Percentiles rank a stretch among this genome's conserved stretches.
Evolutionary conservation across 441 rosid genomes (phyloP).

Genomic region (Eutrema salsugineum): DNA sequence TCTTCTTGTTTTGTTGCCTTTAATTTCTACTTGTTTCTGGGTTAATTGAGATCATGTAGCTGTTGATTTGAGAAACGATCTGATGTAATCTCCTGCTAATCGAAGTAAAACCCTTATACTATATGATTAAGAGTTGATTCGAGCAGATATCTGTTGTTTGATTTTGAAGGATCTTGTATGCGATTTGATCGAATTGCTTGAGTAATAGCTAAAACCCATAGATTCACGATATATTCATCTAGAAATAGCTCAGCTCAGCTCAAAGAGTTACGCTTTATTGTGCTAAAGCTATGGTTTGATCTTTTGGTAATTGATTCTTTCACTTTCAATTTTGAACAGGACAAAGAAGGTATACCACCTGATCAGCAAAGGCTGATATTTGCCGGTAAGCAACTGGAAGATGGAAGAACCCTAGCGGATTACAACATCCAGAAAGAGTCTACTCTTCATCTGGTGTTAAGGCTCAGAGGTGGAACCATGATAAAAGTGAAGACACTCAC

Average conservation of each 20-base stretch:
- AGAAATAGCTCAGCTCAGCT: not conserved
- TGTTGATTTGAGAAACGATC: not conserved
- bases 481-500: conserved; percentile 94
- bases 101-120: not conserved
- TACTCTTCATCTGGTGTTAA: conserved; percentile 83
- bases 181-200: conserved; percentile 1
- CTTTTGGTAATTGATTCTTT: not conserved
- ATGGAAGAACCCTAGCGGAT: conserved; percentile 87
- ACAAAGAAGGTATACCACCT: conserved; percentile 92
- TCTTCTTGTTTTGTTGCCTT: not conserved
- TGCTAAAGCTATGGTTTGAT: not conserved
- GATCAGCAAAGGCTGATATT: conserved; percentile 92
- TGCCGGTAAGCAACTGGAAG: conserved; percentile 91
- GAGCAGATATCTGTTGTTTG: not conserved
- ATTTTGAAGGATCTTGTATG: not conserved
- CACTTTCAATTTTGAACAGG: conserved; percentile 33
- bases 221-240: not conserved
- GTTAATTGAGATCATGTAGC: not conserved
- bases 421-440: conserved; percentile 92
- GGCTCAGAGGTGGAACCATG: conserved; percentile 98
- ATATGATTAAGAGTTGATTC: not conserved
- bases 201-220: not conserved
- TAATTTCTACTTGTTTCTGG: not conserved
- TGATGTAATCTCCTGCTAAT: not conserved
- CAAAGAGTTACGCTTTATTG: too few species aligned